Evolutionary conservation across 106 monocot species (phyloP), one percentile per base, ranked within the genome.

Genomic region (Acorus calamus): DNA sequence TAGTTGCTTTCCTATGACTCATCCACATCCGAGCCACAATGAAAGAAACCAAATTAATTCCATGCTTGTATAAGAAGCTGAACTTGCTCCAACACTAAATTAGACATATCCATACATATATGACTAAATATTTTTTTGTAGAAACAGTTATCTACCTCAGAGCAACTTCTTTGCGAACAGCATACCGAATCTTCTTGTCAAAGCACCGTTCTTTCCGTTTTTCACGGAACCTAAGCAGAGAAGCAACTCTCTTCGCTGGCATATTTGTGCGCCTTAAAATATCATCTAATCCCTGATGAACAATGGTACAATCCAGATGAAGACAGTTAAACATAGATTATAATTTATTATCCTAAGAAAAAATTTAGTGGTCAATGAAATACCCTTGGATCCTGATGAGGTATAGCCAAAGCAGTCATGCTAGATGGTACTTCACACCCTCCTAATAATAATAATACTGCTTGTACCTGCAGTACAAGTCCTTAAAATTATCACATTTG

Each of bases 181-280:
- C 80, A 57, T 88, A 89, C 4, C 85, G 79, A 56, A 93, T 85
- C 71, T 88, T 93, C 73, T 88, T 93, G 70, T 93, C 93, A 66
- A 93, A 93, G 70, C 80, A 80, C 57, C 88, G 71, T 12, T 88
- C 93, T 61, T 93, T 93, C 44, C 93, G 60, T 60, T 93, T 93
- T 67, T 93, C 88, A 44, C 88, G 84, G 72, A 88, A 93, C 53
- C 93, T 72, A 55, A 93, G 81, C 49, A 93, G 72, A 14, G 93
- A 88, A 69, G 88, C 93, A 74, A 86, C 70, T 60, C 88, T 74
- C 66, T 83, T 83, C 12, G 93, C 83, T 60, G 89, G 78, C 28
- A 28, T 28, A 71, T 89, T 80, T 67, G 79, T 77, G 7, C 81
- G 73, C 13, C 74, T 64, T 50, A 86, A 77, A 63, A 94, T 69